Base-by-base conservation (phyloP, 2,329 filamentous ascomycete genomes). In the Penicillium aurantiogriseum region DNA sequence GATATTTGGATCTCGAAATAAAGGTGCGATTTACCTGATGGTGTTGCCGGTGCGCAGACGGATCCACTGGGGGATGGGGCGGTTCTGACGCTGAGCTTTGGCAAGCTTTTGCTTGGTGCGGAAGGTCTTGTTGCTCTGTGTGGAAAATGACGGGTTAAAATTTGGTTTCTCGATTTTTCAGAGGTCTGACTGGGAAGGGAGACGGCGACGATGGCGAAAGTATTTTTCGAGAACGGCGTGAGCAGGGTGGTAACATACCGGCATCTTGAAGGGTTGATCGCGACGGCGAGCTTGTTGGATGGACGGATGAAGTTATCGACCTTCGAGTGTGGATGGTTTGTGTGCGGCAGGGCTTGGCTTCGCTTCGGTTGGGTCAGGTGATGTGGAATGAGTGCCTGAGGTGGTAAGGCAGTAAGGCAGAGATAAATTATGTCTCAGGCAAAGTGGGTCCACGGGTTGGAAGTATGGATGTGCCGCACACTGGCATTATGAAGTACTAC, bases 51-150 rank as follows among this genome's bases (percentile, higher is more conserved):
- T 97, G 81, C 93, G 89, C 77, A 99, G 88, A 80, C 94, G 90
- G 80, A 99, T 97, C 94, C 94, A 99, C 87, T 99, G 94, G 70
- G 94, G 94, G 80, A 99, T 97, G 74, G 94, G 94, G 80, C 94
- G 90, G 89, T 99, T 99, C 87, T 97, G 93, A 88, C 96, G 97
- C 87, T 97, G 93, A 80, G 94, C 94, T 87, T 93, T 97, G 79
- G 94, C 94, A 85, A 99, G 92, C 94, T 99, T 99, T 83, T 95
- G 90, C 92, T 99, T 99, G 83, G 92, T 97, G 81, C 92, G 90
- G 92, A 99, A 99, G 80, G 92, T 91, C 89, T 99, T 99, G 86
- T 99, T 92, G 89, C 89, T 93, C 93, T 97, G 80, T 78, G 61
- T 59, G 63, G 56, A 53, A 51, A 59, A 57, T 38, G 53, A 46